Evolutionary conservation across 208 protist species (phyloP).

Genomic region (Balamuthia mandrillaris): DNA sequence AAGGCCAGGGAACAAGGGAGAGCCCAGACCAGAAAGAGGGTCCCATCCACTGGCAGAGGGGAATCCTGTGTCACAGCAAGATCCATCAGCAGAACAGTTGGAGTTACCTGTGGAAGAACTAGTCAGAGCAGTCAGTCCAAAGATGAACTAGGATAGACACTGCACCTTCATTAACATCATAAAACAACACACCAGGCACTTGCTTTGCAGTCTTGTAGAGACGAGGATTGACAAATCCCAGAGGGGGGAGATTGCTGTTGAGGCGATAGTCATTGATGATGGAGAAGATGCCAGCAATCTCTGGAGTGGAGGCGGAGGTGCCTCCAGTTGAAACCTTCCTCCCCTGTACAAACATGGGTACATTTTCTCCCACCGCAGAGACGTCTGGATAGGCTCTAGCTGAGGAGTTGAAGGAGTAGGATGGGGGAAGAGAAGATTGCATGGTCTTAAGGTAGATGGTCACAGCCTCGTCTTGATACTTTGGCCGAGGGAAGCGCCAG

Average conservation of each 20-base stretch:
- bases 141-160: background rate
- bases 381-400: constrained; percentile 34
- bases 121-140: background rate
- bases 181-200: background rate
- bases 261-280: constrained; percentile 44
- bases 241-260: background rate
- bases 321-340: constrained; percentile 16
- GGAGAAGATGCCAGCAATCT: constrained; percentile 17
- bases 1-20: no score
- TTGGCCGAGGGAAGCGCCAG: background rate
- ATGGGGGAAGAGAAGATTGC: background rate
- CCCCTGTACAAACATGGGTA: background rate
- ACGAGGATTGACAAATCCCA: constrained; percentile 55
- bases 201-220: constrained; percentile 6
- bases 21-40: no score
- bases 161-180: background rate
- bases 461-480: constrained; percentile 38
- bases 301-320: constrained; percentile 37
- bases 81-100: background rate
- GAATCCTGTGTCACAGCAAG: no score
- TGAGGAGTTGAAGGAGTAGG: background rate
- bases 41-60: no score
- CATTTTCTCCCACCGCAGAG: background rate
- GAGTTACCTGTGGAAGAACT: background rate
- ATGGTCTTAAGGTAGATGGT: constrained; percentile 1